phyloP scores from a whole-genome alignment of 306 rosid genomes.

The Cucumis cinereus region DNA sequence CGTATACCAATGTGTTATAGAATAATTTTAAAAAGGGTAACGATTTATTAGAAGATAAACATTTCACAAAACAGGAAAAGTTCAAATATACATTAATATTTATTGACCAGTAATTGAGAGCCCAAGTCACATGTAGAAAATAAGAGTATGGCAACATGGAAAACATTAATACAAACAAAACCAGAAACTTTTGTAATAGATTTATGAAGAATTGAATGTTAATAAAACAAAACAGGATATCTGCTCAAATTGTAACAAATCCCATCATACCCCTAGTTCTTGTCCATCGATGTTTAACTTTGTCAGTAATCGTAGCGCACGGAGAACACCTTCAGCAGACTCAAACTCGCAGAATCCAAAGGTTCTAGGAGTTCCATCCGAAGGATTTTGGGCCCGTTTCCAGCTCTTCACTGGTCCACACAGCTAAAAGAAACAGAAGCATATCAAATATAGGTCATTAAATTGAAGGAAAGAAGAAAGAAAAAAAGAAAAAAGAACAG shows the following conservation, averaged over 20 bases:
- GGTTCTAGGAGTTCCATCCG: conserved; percentile 74
- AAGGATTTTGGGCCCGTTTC: conserved; percentile 86
- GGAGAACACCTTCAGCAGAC: conserved; percentile 94
- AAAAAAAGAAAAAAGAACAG: neutral
- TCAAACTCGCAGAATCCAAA: conserved; percentile 97
- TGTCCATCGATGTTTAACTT: conserved; percentile 88
- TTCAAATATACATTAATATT: neutral
- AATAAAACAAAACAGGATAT: neutral
- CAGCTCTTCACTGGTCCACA: conserved; percentile 96
- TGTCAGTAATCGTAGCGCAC: conserved; percentile 78
- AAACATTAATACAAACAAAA: neutral
- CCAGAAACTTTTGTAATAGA: neutral
- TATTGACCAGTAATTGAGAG: neutral
- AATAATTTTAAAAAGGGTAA: neutral
- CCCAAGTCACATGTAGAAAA: neutral
- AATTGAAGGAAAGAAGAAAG: neutral
- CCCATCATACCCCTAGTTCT: conserved; percentile 63
- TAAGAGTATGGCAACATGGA: neutral
- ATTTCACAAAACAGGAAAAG: neutral
- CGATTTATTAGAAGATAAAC: neutral
- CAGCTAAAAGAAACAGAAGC: conserved; percentile 30
- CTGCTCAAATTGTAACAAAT: neutral
- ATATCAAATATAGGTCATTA: neutral
- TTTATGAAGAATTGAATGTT: neutral
- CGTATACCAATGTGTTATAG: neutral